Conservation (phyloP, 2,329 filamentous ascomycete species). For the Aspergillus carbonarius region DNA sequence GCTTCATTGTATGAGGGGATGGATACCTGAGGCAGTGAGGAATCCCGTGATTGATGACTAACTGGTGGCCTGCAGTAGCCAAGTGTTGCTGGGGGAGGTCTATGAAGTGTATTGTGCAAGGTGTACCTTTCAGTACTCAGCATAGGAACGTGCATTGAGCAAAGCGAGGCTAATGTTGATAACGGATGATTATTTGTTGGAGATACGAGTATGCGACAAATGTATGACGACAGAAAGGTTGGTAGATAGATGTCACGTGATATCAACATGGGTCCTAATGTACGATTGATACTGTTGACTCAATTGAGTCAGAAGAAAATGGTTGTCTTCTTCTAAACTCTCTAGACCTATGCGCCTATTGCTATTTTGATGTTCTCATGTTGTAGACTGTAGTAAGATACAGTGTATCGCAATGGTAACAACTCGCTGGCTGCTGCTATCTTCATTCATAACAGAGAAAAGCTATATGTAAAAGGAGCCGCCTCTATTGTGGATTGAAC, state of each 20-base stretch:
- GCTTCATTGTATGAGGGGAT: neutral
- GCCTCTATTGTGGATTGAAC: too few species aligned
- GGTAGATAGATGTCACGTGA: neutral
- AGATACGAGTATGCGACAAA: neutral
- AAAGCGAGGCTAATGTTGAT: neutral
- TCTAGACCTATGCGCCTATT: neutral
- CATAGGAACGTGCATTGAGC: too few species aligned
- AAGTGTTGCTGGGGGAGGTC: neutral
- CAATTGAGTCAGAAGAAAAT: neutral
- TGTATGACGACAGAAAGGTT: neutral
- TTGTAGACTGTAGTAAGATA: neutral
- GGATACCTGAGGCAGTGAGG: neutral
- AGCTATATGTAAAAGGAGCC: neutral
- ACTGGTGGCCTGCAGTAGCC: neutral
- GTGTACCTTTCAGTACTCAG: too few species aligned
- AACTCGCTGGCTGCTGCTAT: neutral
- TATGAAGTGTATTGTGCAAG: neutral
- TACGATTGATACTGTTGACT: neutral
- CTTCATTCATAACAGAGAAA: neutral
- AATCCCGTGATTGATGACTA: slow-evolving; percentile 1
- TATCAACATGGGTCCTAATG: neutral
- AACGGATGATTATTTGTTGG: neutral
- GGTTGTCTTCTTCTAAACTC: neutral
- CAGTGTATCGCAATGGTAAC: neutral
- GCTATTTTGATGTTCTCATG: neutral